Evolutionary conservation across 2,329 filamentous ascomycete species (phyloP), one percentile per base, ranked within the genome.

Genomic region (Colletotrichum ledebouriae): DNA sequence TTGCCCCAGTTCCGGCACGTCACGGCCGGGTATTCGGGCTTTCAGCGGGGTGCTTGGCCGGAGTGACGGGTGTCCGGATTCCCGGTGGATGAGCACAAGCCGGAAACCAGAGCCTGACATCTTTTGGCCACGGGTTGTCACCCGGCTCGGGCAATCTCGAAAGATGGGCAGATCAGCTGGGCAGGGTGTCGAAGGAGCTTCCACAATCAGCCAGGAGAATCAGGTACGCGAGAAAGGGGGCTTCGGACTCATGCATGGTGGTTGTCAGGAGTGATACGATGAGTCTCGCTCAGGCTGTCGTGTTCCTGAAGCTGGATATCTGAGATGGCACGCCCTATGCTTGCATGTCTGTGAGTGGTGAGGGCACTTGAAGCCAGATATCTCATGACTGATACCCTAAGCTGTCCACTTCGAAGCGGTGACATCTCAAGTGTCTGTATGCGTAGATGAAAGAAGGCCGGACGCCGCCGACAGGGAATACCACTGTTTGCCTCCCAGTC

Each of bases 141-240:
- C 22, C 22, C 42, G 49, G 47, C 34, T 20, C 29, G 34, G 20
- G 15, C 12, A 61, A 61, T 55, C 29, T 66, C 57, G 63, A 41
- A 22, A 55, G 57, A 55, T 56, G 42, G 37, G 37, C 22, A n/a
- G 10, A n/a, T 62, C 63, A 62, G 63, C 63, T 67, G 49, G 42
- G 46, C 58, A 62, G 34, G 63, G 58, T 22, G 22, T 39, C 22
- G 52, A 22, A 13, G 52, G 52, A 4, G n/a, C 52, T 39, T 25
- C 25, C 25, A 25, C 25, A 25, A 25, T 12, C 22, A 15, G n/a
- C 9, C 41, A n/a, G 22, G 20, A 58, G 29, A 17, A 33, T 11
- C 25, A 47, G 41, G 25, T 9, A 55, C 33, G 29, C 33, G 42
- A 20, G 42, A n/a, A 46, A 17, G 42, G 42, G 3, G 12, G 42